phyloP scores from a whole-genome alignment of 805 yeast genomes.

The Candida pini region DNA sequence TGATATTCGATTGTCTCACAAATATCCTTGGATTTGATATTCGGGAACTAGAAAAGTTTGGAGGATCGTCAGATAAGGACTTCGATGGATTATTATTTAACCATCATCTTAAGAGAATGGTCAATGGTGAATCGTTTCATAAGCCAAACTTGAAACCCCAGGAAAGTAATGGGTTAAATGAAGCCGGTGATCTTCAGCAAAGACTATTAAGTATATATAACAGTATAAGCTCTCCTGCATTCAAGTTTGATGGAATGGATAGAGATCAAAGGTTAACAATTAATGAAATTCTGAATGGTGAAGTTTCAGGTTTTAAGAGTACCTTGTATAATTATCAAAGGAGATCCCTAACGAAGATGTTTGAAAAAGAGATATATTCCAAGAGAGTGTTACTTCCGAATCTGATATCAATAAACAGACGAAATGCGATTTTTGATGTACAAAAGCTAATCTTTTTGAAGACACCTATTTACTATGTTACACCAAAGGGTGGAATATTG shows the following conservation, averaged over 20 bases:
- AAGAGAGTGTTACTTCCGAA: conserved; percentile 20
- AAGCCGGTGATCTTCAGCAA: conserved; percentile 10
- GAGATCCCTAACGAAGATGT: conserved; percentile 57
- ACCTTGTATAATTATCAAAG: conserved; percentile 52
- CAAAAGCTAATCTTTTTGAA: conserved; percentile 24
- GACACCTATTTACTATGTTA: conserved; percentile 36
- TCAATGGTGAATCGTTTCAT: conserved; percentile 14
- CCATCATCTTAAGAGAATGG: conserved; percentile 34
- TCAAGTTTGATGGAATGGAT: conserved; percentile 16
- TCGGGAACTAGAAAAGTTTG: too few species aligned
- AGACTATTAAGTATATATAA: conserved; percentile 32
- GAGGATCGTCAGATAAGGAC: too few species aligned
- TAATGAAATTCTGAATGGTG: conserved; percentile 22
- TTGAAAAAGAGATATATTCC: conserved; percentile 41
- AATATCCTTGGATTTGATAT: neutral
- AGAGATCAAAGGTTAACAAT: conserved; percentile 17
- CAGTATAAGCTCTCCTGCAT: conserved; percentile 27
- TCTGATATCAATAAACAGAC: conserved; percentile 2
- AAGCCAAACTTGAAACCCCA: too few species aligned
- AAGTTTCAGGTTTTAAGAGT: conserved; percentile 44
- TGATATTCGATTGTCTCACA: conserved; percentile 8
- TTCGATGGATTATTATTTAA: conserved; percentile 11
- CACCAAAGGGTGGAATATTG: conserved; percentile 57
- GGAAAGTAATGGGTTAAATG: conserved; percentile 11
- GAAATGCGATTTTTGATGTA: conserved; percentile 32